A percentile compares a stretch with the other conserved stretches of the same genome.
These are phyloP conservation scores for Rhizopogon vinicolor DNA, from an alignment of 768 basidiomycete species.

Conservation along the genomic window DNA sequence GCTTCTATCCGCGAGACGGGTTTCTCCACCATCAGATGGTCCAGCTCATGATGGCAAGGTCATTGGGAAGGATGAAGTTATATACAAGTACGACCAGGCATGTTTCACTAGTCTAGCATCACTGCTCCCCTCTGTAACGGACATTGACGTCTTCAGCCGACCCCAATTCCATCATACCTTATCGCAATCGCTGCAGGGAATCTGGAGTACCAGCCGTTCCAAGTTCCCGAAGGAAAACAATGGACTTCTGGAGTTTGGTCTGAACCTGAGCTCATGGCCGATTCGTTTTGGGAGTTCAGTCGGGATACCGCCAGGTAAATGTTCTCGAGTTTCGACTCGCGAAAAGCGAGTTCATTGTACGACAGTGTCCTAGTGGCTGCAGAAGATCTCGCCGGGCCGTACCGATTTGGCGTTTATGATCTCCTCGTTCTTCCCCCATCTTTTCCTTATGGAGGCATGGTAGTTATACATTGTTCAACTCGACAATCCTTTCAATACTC, in stretches of 20 bases:
- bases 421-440: slow-evolving; percentile 52
- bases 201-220: slow-evolving; percentile 42
- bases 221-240: slow-evolving; percentile 33
- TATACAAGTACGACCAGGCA: slow-evolving; percentile 49
- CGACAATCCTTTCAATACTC: neutral
- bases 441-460: slow-evolving; percentile 57
- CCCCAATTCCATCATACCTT: slow-evolving; percentile 53
- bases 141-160: slow-evolving; percentile 29
- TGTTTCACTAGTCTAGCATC: neutral
- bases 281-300: slow-evolving; percentile 51
- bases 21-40: slow-evolving; percentile 41
- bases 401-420: slow-evolving; percentile 54
- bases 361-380: slow-evolving; percentile 42
- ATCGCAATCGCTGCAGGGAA: slow-evolving; percentile 59
- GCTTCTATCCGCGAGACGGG: slow-evolving; percentile 50
- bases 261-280: slow-evolving; percentile 50
- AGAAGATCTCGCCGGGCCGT: slow-evolving; percentile 44
- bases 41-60: slow-evolving; percentile 38
- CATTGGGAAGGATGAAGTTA: slow-evolving; percentile 39
- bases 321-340: neutral
- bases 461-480: slow-evolving; percentile 10
- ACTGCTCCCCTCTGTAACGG: neutral
- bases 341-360: neutral
- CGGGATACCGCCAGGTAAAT: slow-evolving; percentile 46
- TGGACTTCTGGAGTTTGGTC: slow-evolving; percentile 59